A percentile compares a stretch with the other conserved stretches of the same genome.
Conservation (phyloP, 106 monocot genomes). For the Narthecium ossifragum region DNA sequence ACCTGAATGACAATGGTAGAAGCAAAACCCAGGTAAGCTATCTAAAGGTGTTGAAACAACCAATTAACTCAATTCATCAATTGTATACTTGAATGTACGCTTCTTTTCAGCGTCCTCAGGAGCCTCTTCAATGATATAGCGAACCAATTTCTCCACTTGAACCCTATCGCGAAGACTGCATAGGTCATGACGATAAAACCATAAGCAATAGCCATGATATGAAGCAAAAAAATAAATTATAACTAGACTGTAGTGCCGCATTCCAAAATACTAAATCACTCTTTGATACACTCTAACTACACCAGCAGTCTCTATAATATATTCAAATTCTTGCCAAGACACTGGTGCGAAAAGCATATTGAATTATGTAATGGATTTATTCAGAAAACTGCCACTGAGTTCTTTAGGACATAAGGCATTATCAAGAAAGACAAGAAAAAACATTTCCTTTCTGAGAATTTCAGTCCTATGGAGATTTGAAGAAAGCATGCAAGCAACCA, state of each 20-base stretch:
- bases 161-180: slow-evolving; percentile 61
- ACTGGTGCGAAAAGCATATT: background rate
- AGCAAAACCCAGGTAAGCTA: background rate
- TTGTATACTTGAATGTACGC: slow-evolving; percentile 49
- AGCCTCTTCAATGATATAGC: slow-evolving; percentile 74
- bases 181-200: background rate
- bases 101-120: slow-evolving; percentile 69
- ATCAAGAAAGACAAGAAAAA: no score
- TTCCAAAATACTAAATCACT: background rate
- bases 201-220: background rate
- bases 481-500: no score
- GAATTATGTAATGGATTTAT: background rate
- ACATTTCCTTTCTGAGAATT: no score
- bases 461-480: no score
- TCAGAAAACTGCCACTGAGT: no score
- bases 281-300: background rate
- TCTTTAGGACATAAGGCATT: no score
- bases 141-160: slow-evolving; percentile 80
- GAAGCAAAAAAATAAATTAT: background rate
- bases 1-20: slow-evolving; percentile 28
- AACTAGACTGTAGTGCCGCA: no score
- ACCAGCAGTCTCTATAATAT: background rate
- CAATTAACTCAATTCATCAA: background rate
- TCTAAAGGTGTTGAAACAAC: background rate
- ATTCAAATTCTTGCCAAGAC: background rate